A percentile compares a stretch with the other conserved stretches of the same genome.
These are phyloP conservation scores for Kalmusia sp. DNA, from an alignment of 2,329 filamentous ascomycete genomes.

Conservation along the genomic window DNA sequence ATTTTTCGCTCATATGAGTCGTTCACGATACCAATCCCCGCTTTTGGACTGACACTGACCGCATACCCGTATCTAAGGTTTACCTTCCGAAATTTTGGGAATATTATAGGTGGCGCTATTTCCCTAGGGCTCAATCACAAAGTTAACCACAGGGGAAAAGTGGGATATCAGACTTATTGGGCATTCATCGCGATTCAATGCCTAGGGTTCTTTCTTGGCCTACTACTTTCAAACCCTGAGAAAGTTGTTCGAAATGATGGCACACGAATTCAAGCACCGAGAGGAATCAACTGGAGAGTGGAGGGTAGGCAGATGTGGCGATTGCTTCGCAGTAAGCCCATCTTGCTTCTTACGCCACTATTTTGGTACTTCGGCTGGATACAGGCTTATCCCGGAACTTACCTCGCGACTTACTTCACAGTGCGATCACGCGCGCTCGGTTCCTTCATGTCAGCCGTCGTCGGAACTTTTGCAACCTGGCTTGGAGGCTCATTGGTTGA, in stretches of 20 bases:
- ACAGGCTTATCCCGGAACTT: slow-evolving; percentile 57
- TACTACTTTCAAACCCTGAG: slow-evolving; percentile 53
- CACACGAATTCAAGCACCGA: slow-evolving; percentile 38
- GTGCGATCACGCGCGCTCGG: slow-evolving; percentile 57
- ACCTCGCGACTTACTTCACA: slow-evolving; percentile 60
- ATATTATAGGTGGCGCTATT: slow-evolving; percentile 60
- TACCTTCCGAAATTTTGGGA: slow-evolving; percentile 59
- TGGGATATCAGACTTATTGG: slow-evolving; percentile 50
- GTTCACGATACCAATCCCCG: too few relatives aligned
- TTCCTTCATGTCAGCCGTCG: slow-evolving; percentile 55
- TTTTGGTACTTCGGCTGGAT: slow-evolving; percentile 52
- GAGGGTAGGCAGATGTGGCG: slow-evolving; percentile 50
- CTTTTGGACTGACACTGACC: too few relatives aligned
- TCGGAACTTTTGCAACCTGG: slow-evolving; percentile 52
- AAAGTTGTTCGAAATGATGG: slow-evolving; percentile 53
- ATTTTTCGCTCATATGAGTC: too few relatives aligned
- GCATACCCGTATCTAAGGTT: too few relatives aligned
- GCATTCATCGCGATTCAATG: slow-evolving; percentile 55
- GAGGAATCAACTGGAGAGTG: slow-evolving; percentile 35
- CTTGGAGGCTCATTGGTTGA: slow-evolving; percentile 59
- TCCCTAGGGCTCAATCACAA: slow-evolving; percentile 57
- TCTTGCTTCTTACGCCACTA: slow-evolving; percentile 56
- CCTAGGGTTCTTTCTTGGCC: slow-evolving; percentile 52
- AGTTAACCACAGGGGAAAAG: slow-evolving; percentile 51
- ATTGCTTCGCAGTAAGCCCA: slow-evolving; percentile 53